Evolutionary conservation across 2,329 filamentous ascomycete species (phyloP).

Genomic region (Fusarium brachygibbosum): DNA sequence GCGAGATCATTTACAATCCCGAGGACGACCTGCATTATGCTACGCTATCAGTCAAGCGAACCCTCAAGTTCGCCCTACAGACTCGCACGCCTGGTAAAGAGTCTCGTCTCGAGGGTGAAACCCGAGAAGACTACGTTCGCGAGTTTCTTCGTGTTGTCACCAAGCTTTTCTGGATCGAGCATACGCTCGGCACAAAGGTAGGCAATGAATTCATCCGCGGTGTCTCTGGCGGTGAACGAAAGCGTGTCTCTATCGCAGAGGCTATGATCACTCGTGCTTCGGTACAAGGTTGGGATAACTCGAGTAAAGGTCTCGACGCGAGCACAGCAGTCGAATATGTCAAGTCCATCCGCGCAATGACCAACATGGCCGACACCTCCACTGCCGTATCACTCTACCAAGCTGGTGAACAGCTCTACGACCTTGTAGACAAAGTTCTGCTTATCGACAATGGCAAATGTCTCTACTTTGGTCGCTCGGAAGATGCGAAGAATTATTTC

Average conservation of each 20-base stretch:
- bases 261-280: slow-evolving; percentile 70
- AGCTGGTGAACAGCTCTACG: slow-evolving; percentile 74
- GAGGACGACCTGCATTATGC: slow-evolving; percentile 79
- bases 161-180: slow-evolving; percentile 78
- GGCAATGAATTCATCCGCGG: slow-evolving; percentile 76
- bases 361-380: slow-evolving; percentile 78
- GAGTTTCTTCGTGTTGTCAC: slow-evolving; percentile 72
- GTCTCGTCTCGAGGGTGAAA: slow-evolving; percentile 70
- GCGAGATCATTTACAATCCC: slow-evolving; percentile 76
- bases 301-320: slow-evolving; percentile 78
- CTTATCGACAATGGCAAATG: slow-evolving; percentile 80
- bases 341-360: slow-evolving; percentile 72
- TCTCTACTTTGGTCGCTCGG: slow-evolving; percentile 76
- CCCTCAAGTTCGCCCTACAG: slow-evolving; percentile 75
- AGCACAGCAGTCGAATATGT: slow-evolving; percentile 81
- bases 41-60: slow-evolving; percentile 75
- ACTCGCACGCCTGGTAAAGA: slow-evolving; percentile 69
- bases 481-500: slow-evolving; percentile 77
- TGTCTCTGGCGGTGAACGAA: slow-evolving; percentile 75
- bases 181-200: slow-evolving; percentile 76
- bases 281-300: slow-evolving; percentile 81
- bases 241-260: slow-evolving; percentile 82
- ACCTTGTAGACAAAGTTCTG: slow-evolving; percentile 80
- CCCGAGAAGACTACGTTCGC: slow-evolving; percentile 65
- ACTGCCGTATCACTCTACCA: slow-evolving; percentile 80